A percentile compares a stretch with the other conserved stretches of the same genome.
These are phyloP conservation scores for Medicago lupulina DNA, from an alignment of 306 rosid species.

Conservation along the genomic window DNA sequence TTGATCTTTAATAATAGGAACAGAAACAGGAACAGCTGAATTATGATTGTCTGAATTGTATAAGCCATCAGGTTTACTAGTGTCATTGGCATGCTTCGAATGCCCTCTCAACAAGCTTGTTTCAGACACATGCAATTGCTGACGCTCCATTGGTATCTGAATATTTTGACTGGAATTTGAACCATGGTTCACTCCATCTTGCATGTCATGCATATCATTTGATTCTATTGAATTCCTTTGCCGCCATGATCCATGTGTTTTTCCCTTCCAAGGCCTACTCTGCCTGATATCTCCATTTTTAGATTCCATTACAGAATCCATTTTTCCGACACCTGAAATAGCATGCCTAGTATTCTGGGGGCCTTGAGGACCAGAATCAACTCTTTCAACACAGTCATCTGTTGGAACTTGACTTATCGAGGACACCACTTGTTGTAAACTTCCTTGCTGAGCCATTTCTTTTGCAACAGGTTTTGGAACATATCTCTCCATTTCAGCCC, in stretches of 20 bases:
- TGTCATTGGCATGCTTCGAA: constrained; percentile 52
- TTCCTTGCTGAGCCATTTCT: constrained; percentile 95
- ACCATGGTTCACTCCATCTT: constrained; percentile 49
- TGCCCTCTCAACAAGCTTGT: constrained; percentile 54
- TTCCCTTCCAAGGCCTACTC: constrained; percentile 63
- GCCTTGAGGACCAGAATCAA: constrained; percentile 56
- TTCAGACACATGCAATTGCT: constrained; percentile 47
- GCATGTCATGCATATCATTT: constrained; percentile 51
- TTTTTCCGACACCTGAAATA: constrained; percentile 50
- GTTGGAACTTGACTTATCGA: constrained; percentile 50
- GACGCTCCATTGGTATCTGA: constrained; percentile 49
- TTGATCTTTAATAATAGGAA: constrained; percentile 59
- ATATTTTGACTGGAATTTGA: constrained; percentile 48
- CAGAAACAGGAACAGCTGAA: constrained; percentile 51
- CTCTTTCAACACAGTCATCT: constrained; percentile 51
- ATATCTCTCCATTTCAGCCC: constrained; percentile 97
- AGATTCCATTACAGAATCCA: constrained; percentile 58
- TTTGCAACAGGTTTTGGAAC: constrained; percentile 97
- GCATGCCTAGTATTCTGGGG: constrained; percentile 50
- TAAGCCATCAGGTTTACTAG: constrained; percentile 61
- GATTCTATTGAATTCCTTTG: constrained; percentile 65
- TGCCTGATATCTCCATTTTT: constrained; percentile 65
- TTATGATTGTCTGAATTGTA: constrained; percentile 49
- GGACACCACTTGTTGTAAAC: constrained; percentile 52
- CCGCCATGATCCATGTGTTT: constrained; percentile 70